A percentile compares a stretch with the other conserved stretches of the same genome.
These are phyloP conservation scores for Discostella stelligeroides DNA, from an alignment of 108 stramenopile species.

Conservation along the genomic window DNA sequence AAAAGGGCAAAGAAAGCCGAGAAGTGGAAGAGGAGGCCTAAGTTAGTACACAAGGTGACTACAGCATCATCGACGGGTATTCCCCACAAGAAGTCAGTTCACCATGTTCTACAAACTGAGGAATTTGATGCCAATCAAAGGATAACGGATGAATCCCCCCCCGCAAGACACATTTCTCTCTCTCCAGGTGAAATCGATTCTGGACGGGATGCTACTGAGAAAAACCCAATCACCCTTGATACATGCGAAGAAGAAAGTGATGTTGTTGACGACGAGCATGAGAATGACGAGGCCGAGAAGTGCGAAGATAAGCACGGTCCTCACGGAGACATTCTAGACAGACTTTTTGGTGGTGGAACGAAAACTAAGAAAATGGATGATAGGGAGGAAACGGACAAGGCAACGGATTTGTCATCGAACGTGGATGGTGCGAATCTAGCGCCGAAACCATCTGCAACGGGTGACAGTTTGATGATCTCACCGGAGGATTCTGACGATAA, in stretches of 20 bases:
- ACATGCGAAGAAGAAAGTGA: not conserved
- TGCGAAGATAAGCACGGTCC: not conserved
- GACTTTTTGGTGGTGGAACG: not conserved
- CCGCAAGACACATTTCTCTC: not conserved
- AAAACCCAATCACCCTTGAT: not conserved
- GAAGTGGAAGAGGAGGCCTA: conserved; percentile 5
- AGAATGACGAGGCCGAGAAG: not conserved
- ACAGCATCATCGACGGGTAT: not conserved
- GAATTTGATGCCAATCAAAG: conserved; percentile 5
- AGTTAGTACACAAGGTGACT: conserved; percentile 16
- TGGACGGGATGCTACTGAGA: not conserved
- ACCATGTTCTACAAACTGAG: conserved; percentile 2
- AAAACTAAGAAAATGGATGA: conserved; percentile 1
- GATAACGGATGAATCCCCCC: not conserved
- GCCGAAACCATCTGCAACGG: not conserved
- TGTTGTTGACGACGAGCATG: not conserved
- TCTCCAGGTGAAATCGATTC: no score
- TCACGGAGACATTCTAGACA: not conserved
- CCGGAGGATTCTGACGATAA: not conserved
- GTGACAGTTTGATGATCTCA: no score
- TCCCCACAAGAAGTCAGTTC: conserved; percentile 2
- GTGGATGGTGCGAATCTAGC: not conserved
- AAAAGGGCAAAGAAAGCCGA: conserved; percentile 5
- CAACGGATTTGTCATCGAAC: not conserved
- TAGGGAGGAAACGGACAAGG: not conserved